Conservation (phyloP, 345 rosid genomes). For the Eucalyptus marginata region DNA sequence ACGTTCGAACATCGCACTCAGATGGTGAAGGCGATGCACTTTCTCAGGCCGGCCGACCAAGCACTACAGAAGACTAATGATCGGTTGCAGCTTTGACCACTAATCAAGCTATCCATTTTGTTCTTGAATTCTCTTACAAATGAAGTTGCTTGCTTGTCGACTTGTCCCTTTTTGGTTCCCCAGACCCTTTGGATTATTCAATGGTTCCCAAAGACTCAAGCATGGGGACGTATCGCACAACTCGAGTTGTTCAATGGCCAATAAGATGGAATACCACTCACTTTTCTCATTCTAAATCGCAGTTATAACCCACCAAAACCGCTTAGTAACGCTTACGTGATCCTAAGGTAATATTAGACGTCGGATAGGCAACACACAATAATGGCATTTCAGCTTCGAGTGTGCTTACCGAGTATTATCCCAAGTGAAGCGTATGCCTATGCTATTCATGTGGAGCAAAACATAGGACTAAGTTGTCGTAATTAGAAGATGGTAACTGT, state of each 20-base stretch:
- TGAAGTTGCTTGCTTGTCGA: not conserved
- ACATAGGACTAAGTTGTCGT: not conserved
- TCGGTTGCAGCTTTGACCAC: not conserved
- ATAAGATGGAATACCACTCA: not conserved
- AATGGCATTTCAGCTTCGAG: not conserved
- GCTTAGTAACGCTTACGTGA: accelerated
- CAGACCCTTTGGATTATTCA: not conserved
- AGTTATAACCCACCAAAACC: no score
- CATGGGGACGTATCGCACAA: not conserved
- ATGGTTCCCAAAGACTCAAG: not conserved
- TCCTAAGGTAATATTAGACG: not conserved
- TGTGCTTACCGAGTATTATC: not conserved
- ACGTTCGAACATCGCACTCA: not conserved
- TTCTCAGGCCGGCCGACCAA: not conserved
- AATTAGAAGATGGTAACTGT: not conserved
- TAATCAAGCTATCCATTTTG: not conserved
- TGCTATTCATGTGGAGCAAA: not conserved
- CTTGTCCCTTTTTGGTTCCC: not conserved
- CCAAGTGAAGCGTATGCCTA: not conserved
- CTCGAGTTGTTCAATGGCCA: not conserved
- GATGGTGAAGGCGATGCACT: not conserved
- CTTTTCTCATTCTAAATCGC: not conserved
- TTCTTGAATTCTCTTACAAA: not conserved
- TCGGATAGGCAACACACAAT: accelerated
- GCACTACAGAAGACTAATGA: not conserved